These are phyloP conservation scores for Biscogniauxia marginata DNA, from an alignment of 2,329 filamentous ascomycete genomes.

Conservation along the genomic window DNA sequence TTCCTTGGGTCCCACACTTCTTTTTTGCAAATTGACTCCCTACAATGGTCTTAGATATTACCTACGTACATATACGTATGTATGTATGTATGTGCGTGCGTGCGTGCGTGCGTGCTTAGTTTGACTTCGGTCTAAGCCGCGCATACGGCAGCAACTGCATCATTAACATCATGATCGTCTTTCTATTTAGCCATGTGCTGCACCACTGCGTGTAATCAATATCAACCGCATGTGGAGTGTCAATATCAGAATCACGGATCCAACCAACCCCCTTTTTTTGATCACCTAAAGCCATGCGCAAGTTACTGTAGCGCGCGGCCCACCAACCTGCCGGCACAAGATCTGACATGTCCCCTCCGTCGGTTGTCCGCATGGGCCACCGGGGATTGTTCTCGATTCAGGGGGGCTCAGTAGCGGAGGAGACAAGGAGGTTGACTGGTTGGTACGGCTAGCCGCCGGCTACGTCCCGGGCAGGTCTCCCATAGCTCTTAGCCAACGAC, in stretches of 20 bases:
- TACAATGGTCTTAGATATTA: not conserved
- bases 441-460: constrained; percentile 20
- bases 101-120: too few relatives aligned
- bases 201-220: not conserved
- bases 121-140: not conserved
- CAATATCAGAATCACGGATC: not conserved
- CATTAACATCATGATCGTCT: not conserved
- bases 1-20: not conserved
- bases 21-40: too few relatives aligned
- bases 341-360: constrained; percentile 29
- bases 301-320: constrained; percentile 1
- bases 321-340: constrained; percentile 17
- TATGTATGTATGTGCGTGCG: not conserved
- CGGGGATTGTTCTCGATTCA: constrained; percentile 10
- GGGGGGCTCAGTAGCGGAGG: constrained; percentile 2
- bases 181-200: not conserved
- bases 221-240: not conserved
- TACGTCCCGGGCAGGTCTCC: constrained; percentile 14
- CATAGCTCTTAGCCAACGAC: constrained; percentile 5
- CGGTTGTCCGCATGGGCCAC: constrained; percentile 22
- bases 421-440: constrained; percentile 1
- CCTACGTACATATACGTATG: not conserved
- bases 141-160: not conserved
- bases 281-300: not conserved
- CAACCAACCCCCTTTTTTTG: not conserved